Conservation (phyloP, 139 green algal species). For the Auxenochlorella pyrenoidosa region DNA sequence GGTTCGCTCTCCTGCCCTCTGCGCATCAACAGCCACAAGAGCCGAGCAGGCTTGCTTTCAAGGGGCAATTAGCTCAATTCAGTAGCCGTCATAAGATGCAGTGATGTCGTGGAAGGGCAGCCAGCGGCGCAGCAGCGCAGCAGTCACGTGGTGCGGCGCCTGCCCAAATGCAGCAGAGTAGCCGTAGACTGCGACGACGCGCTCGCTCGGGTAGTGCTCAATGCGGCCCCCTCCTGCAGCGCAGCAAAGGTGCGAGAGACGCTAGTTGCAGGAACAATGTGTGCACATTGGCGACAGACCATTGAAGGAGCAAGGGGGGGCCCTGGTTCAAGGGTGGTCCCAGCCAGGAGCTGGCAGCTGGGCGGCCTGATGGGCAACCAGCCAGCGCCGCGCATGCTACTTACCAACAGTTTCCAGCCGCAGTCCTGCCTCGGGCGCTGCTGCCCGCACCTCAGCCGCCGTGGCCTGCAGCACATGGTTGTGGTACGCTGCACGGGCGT, state of each 20-base stretch:
- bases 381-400: slow-evolving; percentile 50
- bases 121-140: slow-evolving; percentile 63
- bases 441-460: slow-evolving; percentile 40
- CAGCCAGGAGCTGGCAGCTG: too few relatives aligned
- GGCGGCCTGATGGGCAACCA: too few relatives aligned
- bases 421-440: slow-evolving; percentile 20
- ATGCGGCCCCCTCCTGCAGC: slow-evolving; percentile 71
- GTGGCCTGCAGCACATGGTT: slow-evolving; percentile 66
- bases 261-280: too few relatives aligned
- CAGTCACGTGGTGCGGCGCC: slow-evolving; percentile 77
- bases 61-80: not conserved
- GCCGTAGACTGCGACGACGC: slow-evolving; percentile 69
- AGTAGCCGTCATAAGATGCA: slow-evolving; percentile 84
- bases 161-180: slow-evolving; percentile 80
- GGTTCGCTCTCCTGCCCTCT: too few relatives aligned
- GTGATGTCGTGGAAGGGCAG: slow-evolving; percentile 73
- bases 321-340: too few relatives aligned
- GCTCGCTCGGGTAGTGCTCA: slow-evolving; percentile 56
- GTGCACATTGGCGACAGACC: too few relatives aligned
- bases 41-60: not conserved
- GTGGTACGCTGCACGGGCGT: slow-evolving; percentile 75
- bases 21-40: not conserved
- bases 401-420: slow-evolving; percentile 3
- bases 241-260: not conserved
- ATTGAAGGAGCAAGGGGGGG: too few relatives aligned